Conservation (phyloP, 768 basidiomycete genomes). For the Symmetrospora coprosmae region DNA sequence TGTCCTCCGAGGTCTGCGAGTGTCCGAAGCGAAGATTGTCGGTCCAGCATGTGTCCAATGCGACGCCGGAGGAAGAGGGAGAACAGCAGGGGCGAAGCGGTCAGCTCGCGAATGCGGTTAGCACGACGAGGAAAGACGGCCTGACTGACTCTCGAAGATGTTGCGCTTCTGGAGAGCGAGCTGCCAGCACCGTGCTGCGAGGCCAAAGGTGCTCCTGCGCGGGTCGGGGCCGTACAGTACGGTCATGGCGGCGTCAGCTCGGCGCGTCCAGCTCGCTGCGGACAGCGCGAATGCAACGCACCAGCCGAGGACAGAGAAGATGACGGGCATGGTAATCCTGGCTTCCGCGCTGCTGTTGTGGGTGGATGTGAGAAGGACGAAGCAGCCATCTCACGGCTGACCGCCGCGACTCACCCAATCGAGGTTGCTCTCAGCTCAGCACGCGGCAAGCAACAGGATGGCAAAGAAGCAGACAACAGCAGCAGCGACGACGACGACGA, state of each 20-base stretch:
- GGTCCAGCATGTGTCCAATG: not conserved
- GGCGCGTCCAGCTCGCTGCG: too few species aligned
- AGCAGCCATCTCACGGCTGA: too few species aligned
- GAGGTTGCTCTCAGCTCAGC: too few species aligned
- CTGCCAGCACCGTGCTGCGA: conserved; percentile 70
- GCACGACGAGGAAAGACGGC: not conserved
- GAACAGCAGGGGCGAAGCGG: not conserved
- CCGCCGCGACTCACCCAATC: too few species aligned
- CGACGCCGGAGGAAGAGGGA: not conserved
- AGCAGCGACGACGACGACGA: not conserved
- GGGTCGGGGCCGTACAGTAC: too few species aligned
- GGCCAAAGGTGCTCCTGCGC: conserved; percentile 44
- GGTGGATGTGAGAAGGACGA: too few species aligned
- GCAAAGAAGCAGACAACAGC: not conserved
- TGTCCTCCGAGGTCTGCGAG: conserved; percentile 60
- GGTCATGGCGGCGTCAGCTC: too few species aligned
- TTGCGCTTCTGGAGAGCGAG: conserved; percentile 69
- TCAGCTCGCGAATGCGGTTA: not conserved
- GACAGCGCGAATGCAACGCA: too few species aligned
- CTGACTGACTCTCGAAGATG: conserved; percentile 64
- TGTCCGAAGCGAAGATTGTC: not conserved
- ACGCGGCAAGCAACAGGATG: conserved; percentile 1
- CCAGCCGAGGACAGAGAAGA: too few species aligned
- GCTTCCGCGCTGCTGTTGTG: too few species aligned
- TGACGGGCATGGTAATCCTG: too few species aligned